These are phyloP conservation scores for Cyclotella sp. DNA, from an alignment of 108 stramenopile species.

Conservation along the genomic window DNA sequence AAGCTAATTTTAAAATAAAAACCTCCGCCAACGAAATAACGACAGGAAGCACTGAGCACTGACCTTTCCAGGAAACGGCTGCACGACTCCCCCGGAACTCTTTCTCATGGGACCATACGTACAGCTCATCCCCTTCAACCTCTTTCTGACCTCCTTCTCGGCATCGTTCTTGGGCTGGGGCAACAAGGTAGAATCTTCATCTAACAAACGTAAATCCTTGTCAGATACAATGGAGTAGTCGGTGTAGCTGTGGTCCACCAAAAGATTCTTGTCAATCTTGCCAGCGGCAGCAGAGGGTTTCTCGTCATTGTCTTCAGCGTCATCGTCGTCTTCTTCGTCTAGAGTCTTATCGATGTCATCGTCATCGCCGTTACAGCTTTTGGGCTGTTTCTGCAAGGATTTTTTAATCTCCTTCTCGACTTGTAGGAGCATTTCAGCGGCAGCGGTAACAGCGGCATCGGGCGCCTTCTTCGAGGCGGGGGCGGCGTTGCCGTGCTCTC, in stretches of 20 bases:
- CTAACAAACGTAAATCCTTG: conserved; percentile 37
- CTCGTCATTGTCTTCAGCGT: neutral
- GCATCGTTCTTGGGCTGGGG: conserved; percentile 8
- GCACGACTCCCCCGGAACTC: conserved; percentile 60
- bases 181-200: conserved; percentile 27
- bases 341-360: neutral
- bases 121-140: conserved; percentile 40
- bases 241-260: conserved; percentile 61
- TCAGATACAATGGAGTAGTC: conserved; percentile 47
- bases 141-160: conserved; percentile 28
- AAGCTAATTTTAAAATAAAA: neutral
- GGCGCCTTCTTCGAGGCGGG: neutral
- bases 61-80: conserved; percentile 61
- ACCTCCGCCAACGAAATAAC: neutral
- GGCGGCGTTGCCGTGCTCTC: neutral
- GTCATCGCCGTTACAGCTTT: neutral
- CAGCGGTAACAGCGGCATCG: conserved; percentile 6
- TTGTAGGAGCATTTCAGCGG: neutral
- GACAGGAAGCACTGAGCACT: too few relatives aligned
- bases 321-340: neutral
- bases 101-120: conserved; percentile 55
- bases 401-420: conserved; percentile 9
- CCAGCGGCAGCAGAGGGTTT: neutral
- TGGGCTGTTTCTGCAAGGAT: neutral
- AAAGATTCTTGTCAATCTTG: conserved; percentile 1